phyloP scores from a whole-genome alignment of 139 green algal genomes.

The Closterium sp. region DNA sequence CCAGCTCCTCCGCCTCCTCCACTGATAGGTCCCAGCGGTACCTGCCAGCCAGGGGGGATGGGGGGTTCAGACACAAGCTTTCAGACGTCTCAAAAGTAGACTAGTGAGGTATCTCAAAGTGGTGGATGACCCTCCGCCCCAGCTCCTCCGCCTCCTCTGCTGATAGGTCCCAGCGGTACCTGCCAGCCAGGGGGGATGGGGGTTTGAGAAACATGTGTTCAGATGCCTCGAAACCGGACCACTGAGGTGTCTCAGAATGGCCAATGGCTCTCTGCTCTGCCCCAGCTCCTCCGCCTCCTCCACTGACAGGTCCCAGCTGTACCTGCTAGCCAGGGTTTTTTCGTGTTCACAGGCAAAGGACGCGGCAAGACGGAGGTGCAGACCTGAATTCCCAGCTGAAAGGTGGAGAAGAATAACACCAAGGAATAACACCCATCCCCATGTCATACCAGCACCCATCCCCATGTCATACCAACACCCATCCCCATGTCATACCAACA shows the following conservation, averaged over 20 bases:
- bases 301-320: slow-evolving; percentile 79
- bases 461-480: not conserved
- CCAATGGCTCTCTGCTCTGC: slow-evolving; percentile 92
- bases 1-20: slow-evolving; percentile 93
- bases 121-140: slow-evolving; percentile 91
- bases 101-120: slow-evolving; percentile 47
- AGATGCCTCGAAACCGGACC: not conserved
- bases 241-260: slow-evolving; percentile 57
- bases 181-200: not conserved
- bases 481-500: not conserved
- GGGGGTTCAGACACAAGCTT: not conserved
- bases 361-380: not conserved
- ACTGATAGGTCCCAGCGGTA: slow-evolving; percentile 80
- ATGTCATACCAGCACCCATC: not conserved
- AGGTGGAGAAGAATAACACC: too few species aligned
- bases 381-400: too few species aligned
- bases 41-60: slow-evolving; percentile 1
- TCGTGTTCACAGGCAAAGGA: too few species aligned
- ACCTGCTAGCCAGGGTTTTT: slow-evolving; percentile 30
- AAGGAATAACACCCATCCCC: too few species aligned
- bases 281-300: slow-evolving; percentile 94
- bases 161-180: slow-evolving; percentile 76
- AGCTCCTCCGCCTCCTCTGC: slow-evolving; percentile 93
- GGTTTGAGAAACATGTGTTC: not conserved
- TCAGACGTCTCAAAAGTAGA: not conserved